A percentile compares a stretch with the other conserved stretches of the same genome.
Evolutionary conservation across 345 rosid genomes (phyloP).

Genomic region (Eutrema heterophyllum): DNA sequence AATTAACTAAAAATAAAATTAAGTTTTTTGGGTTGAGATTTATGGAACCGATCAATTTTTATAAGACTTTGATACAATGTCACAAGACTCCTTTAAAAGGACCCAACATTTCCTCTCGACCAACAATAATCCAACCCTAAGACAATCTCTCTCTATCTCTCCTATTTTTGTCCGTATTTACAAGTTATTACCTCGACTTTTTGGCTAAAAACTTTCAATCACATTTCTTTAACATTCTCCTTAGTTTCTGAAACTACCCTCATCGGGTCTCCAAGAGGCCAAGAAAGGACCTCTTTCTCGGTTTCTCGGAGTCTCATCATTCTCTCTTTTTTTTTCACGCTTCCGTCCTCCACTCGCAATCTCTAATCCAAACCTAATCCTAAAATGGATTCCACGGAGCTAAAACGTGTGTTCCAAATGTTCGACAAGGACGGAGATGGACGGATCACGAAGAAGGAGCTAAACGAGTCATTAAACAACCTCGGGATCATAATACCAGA

Average conservation of each 20-base stretch:
- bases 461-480: constrained; percentile 53
- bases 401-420: constrained; percentile 60
- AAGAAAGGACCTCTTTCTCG: constrained; percentile 26
- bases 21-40: background rate
- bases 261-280: constrained; percentile 30
- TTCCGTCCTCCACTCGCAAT: constrained; percentile 15
- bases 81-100: constrained; percentile 2
- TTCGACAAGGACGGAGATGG: constrained; percentile 89
- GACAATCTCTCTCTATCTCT: constrained; percentile 5
- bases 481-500: constrained; percentile 66
- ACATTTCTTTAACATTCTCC: background rate
- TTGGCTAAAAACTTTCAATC: constrained; percentile 8
- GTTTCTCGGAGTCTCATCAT: constrained; percentile 26
- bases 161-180: constrained; percentile 23
- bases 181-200: constrained; percentile 18
- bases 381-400: constrained; percentile 49
- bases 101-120: constrained; percentile 23
- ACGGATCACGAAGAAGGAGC: constrained; percentile 53
- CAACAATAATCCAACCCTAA: constrained; percentile 11
- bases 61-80: background rate
- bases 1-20: constrained; percentile 8
- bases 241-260: constrained; percentile 13
- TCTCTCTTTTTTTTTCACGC: background rate
- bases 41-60: background rate
- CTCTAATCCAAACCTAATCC: constrained; percentile 11